Conservation (phyloP, 106 monocot genomes). For the Acorus gramineus region DNA sequence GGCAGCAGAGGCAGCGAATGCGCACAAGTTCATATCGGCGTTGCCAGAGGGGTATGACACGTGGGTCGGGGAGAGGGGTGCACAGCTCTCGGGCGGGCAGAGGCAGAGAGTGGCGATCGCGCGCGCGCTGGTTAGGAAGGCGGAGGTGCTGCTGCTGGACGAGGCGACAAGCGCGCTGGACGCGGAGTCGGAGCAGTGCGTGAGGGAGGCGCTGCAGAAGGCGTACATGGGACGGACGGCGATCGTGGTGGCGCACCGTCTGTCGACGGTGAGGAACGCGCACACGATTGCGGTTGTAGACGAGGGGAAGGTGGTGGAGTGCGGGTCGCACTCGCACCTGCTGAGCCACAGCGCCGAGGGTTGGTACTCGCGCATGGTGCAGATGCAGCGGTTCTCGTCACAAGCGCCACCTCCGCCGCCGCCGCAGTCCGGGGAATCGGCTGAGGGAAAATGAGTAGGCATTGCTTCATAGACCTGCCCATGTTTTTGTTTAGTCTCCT, state of each 20-base stretch:
- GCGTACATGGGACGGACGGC: constrained; percentile 42
- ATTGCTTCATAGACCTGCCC: too few species aligned
- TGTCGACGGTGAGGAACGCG: constrained; percentile 66
- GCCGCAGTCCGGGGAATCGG: too few species aligned
- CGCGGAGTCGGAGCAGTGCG: constrained; percentile 73
- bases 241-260: constrained; percentile 76
- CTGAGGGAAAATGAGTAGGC: too few species aligned
- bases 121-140: constrained; percentile 58
- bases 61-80: constrained; percentile 73
- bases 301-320: constrained; percentile 93
- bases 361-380: constrained; percentile 80
- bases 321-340: constrained; percentile 84
- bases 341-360: constrained; percentile 68
- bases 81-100: constrained; percentile 87
- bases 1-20: constrained; percentile 70
- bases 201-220: constrained; percentile 71
- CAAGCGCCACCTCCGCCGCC: too few species aligned
- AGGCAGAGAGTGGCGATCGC: constrained; percentile 83
- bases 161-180: constrained; percentile 95
- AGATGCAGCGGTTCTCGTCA: constrained; percentile 51
- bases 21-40: constrained; percentile 80
- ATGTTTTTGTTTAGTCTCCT: too few species aligned
- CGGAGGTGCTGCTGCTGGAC: constrained; percentile 66
- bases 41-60: constrained; percentile 85
- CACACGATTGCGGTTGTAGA: constrained; percentile 82